Evolutionary conservation across 192 early-diverging fungal genomes (phyloP), one percentile per base, ranked within the genome.

Genomic region (Backusella parvicylindrica): DNA sequence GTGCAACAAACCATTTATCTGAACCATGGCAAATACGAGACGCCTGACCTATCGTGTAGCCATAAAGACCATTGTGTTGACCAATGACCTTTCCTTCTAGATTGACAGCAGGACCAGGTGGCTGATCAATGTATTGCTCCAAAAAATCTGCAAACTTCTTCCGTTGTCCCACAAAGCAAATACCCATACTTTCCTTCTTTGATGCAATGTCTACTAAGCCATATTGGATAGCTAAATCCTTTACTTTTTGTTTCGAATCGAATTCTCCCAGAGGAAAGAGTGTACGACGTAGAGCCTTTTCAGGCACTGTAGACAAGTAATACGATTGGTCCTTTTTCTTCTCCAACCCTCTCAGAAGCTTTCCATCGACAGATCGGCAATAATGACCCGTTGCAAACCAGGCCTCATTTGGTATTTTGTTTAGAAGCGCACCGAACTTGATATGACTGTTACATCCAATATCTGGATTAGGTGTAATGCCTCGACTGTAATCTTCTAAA

Each of bases 161-260:
- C 2, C 91, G 86, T 74, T 96, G 91, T 6, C 96, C 96, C 3
- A 99, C 90, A 87, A 99, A 97, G 70, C 97, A 99, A 21, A 99
- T 95, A 0, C 97, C 97, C 95, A 96, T 96, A 76, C 94, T 95
- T 78, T 99, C 97, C 64, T 82, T 84, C 79, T 94, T 93, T 37
- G 83, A 83, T 0, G 90, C 84, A 0, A 91, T 89, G 1, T 86
- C 90, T 3, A 75, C 64, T 15, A 99, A 82, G 1, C 87, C 84
- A 4, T 80, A 47, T 15, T 83, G 74, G 1, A 70, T 21, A 1
- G 95, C 97, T 28, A 95, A 77, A 13, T 73, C 36, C 63, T 96
- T 94, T 28, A 98, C 93, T 36, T 90, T 81, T 2, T 84, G 28
- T 79, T 99, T 99, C 16, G 68, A 71, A 7, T 60, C 70, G 43